Evolutionary conservation across 805 yeast genomes (phyloP).

Genomic region (Zygoascus bituminiphila): DNA sequence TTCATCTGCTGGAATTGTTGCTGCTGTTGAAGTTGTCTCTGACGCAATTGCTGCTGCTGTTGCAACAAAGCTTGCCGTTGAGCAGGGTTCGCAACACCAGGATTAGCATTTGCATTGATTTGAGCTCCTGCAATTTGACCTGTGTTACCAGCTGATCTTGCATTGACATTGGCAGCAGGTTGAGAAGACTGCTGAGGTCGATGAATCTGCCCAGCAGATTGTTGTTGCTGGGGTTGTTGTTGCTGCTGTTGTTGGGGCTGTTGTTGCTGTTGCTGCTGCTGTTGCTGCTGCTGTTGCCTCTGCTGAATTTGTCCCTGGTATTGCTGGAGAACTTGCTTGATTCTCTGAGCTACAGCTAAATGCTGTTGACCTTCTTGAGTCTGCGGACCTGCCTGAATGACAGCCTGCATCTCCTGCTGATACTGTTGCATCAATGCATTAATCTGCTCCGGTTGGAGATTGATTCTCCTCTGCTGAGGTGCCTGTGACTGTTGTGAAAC

Average conservation of each 20-base stretch:
- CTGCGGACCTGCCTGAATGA: slow-evolving; percentile 21
- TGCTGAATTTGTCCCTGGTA: slow-evolving; percentile 16
- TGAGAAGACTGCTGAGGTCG: slow-evolving; percentile 5
- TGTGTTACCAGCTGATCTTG: slow-evolving; percentile 1
- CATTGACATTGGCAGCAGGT: neutral
- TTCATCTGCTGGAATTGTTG: slow-evolving; percentile 9
- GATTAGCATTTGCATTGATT: neutral
- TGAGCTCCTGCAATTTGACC: slow-evolving; percentile 11
- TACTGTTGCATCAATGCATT: slow-evolving; percentile 25
- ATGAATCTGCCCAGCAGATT: slow-evolving; percentile 8
- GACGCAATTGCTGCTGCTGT: slow-evolving; percentile 15
- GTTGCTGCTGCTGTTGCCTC: slow-evolving; percentile 16
- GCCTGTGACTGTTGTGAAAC: too few relatives aligned
- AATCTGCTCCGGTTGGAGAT: slow-evolving; percentile 21
- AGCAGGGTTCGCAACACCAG: neutral
- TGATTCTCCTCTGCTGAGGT: neutral
- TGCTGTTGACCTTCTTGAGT: slow-evolving; percentile 27
- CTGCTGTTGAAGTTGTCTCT: slow-evolving; percentile 13
- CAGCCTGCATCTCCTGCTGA: slow-evolving; percentile 23
- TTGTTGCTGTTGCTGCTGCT: slow-evolving; percentile 16
- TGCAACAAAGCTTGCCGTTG: slow-evolving; percentile 7
- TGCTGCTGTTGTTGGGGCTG: slow-evolving; percentile 18
- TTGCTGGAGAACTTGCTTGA: slow-evolving; percentile 19
- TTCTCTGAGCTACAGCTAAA: slow-evolving; percentile 25
- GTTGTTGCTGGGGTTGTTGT: too few relatives aligned